Evolutionary conservation across 192 early-diverging fungal species (phyloP), one percentile per base, ranked within the genome.

Genomic region (Coemansia sp.): DNA sequence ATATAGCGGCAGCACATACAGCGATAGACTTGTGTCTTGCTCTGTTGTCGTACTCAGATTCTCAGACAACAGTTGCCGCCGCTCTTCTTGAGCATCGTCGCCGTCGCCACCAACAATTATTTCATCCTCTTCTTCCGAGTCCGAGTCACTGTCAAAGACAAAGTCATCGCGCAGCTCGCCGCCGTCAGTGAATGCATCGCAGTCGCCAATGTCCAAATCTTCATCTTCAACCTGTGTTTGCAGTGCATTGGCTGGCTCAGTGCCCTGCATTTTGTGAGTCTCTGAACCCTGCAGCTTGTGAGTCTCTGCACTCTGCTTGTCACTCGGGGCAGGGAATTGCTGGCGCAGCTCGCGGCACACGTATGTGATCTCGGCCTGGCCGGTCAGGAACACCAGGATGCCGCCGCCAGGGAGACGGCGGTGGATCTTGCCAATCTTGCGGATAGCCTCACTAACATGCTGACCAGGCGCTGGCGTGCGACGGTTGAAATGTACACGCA

Each of bases 1-100:
- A 78, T 99, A 98, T n/a, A 99, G 86, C 27, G 97, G 97, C 48
- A 99, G 83, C 14, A 99, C 92, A 51, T 98, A 86, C 19, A 99
- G 81, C n/a, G 91, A 55, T 8, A 17, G 31, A 2, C 4, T 12
- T 45, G 35, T 22, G 27, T 64, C 62, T 7, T 16, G 19, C 21
- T 35, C 6, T 1, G 77, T 52, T 52, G 29, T 68, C 74, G 55
- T 25, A 0, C 37, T 14, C 74, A 67, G 66, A 69, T 68, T 74
- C 59, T 70, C 85, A 68, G 57, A 66, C 39, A 74, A 82, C 66
- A 76, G 69, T 57, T 31, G 69, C 57, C 84, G 69, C 16, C 83
- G 82, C 14, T 87, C 86, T 17, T 87, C 84, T 38, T 84, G 86
- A 12, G 90, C 85, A 14, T 87, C 87, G 8, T 89, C 82, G 26